These are phyloP conservation scores for Incumbomyces lentus DNA, from an alignment of 2,329 filamentous ascomycete species.

Conservation along the genomic window DNA sequence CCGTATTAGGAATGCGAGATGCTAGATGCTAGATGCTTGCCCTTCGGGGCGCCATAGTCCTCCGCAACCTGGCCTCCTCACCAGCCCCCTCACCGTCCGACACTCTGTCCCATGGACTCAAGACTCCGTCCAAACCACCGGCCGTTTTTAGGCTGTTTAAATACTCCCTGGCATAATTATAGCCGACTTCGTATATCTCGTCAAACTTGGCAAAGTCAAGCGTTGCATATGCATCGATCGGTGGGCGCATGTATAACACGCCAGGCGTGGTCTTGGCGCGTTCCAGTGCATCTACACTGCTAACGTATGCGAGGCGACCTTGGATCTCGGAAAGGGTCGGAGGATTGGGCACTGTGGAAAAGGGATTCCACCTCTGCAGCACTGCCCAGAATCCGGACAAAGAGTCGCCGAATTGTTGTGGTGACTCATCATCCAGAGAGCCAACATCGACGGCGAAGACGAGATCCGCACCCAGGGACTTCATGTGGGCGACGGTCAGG, in stretches of 20 bases:
- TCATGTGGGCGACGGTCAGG: conserved; percentile 94
- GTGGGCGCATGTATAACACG: conserved; percentile 92
- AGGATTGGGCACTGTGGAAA: conserved; percentile 78
- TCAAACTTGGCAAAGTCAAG: conserved; percentile 96
- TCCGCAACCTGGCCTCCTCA: conserved; percentile 63
- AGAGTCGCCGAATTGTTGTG: conserved; percentile 86
- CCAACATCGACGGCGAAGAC: conserved; percentile 97
- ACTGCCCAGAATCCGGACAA: conserved; percentile 93
- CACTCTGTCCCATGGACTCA: conserved; percentile 40
- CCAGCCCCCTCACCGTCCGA: conserved; percentile 64
- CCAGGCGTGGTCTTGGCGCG: conserved; percentile 82
- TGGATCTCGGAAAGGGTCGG: conserved; percentile 95
- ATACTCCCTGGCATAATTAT: conserved; percentile 73
- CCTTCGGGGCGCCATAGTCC: conserved; percentile 68
- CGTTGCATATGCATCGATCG: conserved; percentile 86
- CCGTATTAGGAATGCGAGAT: no score
- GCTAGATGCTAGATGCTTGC: conserved; percentile 58
- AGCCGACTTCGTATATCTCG: conserved; percentile 86
- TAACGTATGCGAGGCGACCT: conserved; percentile 86
- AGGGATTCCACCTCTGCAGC: conserved; percentile 92
- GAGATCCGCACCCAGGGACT: conserved; percentile 78
- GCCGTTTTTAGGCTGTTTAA: conserved; percentile 66
- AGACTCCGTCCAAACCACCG: conserved; percentile 55
- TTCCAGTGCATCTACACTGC: conserved; percentile 86
- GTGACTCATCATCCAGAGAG: conserved; percentile 79